Percentiles rank a stretch among this genome's conserved stretches.
phyloP scores from a whole-genome alignment of 2,329 filamentous ascomycete species.

The Trichophyton verrucosum region DNA sequence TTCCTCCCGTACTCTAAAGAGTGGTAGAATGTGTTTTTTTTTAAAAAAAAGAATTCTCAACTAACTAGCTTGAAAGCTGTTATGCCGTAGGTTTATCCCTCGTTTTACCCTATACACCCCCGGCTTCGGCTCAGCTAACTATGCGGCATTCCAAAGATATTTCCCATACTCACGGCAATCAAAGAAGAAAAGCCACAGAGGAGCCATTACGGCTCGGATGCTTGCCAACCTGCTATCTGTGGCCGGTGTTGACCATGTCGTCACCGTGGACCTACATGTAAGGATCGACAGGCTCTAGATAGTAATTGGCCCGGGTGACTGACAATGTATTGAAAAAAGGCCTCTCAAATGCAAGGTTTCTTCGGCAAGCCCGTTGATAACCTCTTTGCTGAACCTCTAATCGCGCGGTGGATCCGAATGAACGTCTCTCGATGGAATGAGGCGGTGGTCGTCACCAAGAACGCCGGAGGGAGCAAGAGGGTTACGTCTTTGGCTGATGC shows the following conservation, averaged over 20 bases:
- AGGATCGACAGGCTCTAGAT: slow-evolving; percentile 20
- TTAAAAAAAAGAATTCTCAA: neutral
- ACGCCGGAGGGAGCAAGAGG: slow-evolving; percentile 90
- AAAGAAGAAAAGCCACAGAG: slow-evolving; percentile 96
- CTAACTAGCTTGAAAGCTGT: slow-evolving; percentile 27
- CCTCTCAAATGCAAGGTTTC: slow-evolving; percentile 98
- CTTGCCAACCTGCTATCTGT: slow-evolving; percentile 87
- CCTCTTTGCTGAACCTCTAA: slow-evolving; percentile 85
- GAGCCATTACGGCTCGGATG: slow-evolving; percentile 94
- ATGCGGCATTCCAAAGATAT: slow-evolving; percentile 41
- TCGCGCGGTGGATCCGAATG: slow-evolving; percentile 86
- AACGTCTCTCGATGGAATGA: slow-evolving; percentile 78
- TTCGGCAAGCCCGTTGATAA: slow-evolving; percentile 98
- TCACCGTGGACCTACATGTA: slow-evolving; percentile 87
- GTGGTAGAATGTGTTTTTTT: neutral
- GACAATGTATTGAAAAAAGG: slow-evolving; percentile 26
- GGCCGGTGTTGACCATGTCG: slow-evolving; percentile 91
- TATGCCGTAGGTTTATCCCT: slow-evolving; percentile 33
- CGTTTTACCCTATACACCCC: neutral
- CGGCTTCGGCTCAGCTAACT: too few species aligned
- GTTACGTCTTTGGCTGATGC: slow-evolving; percentile 93
- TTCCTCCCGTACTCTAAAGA: slow-evolving; percentile 9
- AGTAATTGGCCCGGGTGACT: neutral
- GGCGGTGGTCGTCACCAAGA: slow-evolving; percentile 95
- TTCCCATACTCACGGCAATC: slow-evolving; percentile 99